Evolutionary conservation across 1,139 yeast genomes (phyloP).

Genomic region (Taiozyma sp.): DNA sequence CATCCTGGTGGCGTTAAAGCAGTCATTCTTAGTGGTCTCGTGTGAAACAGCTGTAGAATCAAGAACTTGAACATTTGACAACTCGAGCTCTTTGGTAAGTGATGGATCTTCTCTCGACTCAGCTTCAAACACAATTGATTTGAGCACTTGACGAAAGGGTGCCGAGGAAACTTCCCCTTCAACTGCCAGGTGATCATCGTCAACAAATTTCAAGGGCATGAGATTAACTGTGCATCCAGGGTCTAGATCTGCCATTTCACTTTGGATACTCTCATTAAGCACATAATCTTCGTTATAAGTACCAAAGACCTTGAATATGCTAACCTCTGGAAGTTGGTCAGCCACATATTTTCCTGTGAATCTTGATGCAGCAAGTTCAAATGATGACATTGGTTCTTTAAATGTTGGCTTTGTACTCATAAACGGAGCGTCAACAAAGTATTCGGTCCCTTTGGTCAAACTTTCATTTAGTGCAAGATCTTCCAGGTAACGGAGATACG

Average conservation of each 20-base stretch:
- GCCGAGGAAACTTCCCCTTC: background rate
- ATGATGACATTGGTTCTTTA: constrained; percentile 8
- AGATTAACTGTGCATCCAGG: background rate
- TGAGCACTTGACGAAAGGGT: background rate
- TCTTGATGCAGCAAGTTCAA: constrained; percentile 4
- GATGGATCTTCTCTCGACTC: background rate
- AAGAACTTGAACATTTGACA: background rate
- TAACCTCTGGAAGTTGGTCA: background rate
- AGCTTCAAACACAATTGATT: background rate
- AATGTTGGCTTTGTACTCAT: constrained; percentile 15
- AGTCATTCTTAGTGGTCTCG: background rate
- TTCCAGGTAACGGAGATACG: constrained; percentile 3
- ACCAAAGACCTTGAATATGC: background rate
- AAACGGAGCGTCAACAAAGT: constrained; percentile 12
- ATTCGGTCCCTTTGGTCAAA: constrained; percentile 14
- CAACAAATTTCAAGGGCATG: background rate
- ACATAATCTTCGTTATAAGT: background rate
- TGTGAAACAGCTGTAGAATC: background rate
- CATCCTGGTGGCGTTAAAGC: constrained; percentile 7
- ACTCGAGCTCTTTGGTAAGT: background rate
- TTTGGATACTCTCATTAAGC: background rate
- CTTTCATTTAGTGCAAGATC: constrained; percentile 7
- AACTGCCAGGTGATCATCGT: background rate
- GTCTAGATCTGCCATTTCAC: background rate
- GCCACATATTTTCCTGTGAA: background rate